A percentile compares a stretch with the other conserved stretches of the same genome.
Evolutionary conservation across 495 filamentous ascomycete genomes (phyloP).

Genomic region (Terfezia boudieri): DNA sequence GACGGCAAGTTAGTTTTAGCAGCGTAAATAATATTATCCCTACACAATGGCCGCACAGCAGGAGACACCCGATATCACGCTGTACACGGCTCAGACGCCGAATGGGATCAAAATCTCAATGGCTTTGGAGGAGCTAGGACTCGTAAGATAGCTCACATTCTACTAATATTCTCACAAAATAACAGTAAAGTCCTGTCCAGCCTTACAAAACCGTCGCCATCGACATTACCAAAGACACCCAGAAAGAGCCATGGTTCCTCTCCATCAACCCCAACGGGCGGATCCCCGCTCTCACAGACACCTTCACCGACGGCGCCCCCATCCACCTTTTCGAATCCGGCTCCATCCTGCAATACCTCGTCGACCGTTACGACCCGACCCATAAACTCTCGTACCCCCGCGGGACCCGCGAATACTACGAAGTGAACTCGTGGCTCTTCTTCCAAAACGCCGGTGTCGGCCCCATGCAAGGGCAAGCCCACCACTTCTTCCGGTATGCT

Average conservation of each 20-base stretch:
- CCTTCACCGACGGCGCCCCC: conserved; percentile 35
- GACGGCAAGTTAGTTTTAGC: too few species aligned
- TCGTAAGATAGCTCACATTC: conserved; percentile 12
- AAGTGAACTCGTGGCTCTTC: conserved; percentile 59
- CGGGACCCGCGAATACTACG: conserved; percentile 53
- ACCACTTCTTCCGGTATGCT: conserved; percentile 75
- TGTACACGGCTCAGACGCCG: too few species aligned
- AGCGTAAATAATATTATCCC: too few species aligned
- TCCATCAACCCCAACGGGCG: conserved; percentile 88
- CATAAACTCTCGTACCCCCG: conserved; percentile 65
- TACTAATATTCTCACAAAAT: conserved; percentile 3
- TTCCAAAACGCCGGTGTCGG: conserved; percentile 59
- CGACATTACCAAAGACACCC: conserved; percentile 44
- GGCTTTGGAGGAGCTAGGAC: conserved; percentile 62
- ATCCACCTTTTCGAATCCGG: conserved; percentile 71
- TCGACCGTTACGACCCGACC: conserved; percentile 56
- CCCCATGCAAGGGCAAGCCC: conserved; percentile 84
- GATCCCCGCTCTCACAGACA: conserved; percentile 75
- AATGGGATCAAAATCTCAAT: conserved; percentile 46
- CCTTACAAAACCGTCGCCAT: conserved; percentile 42
- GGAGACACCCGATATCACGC: too few species aligned
- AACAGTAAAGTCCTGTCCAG: background rate
- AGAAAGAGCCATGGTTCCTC: conserved; percentile 77
- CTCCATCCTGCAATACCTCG: conserved; percentile 69
- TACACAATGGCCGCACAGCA: too few species aligned